Percentiles rank a stretch among this genome's conserved stretches.
phyloP scores from a whole-genome alignment of 2,329 filamentous ascomycete species.

The Fonsecaea pugnacius region DNA sequence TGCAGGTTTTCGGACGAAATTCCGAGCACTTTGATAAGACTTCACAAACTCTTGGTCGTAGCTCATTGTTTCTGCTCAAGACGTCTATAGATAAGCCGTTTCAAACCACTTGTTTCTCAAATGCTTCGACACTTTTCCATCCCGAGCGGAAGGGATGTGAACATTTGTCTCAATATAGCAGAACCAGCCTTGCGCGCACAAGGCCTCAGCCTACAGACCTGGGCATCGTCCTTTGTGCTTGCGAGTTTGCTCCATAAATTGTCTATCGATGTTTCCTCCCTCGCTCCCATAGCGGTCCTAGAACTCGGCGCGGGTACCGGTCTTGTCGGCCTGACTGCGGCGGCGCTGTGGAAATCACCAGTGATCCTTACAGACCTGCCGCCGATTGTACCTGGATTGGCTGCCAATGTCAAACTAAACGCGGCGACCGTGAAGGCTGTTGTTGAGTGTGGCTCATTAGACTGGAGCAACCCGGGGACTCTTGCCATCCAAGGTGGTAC shows the following conservation, averaged over 20 bases:
- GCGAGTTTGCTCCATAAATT: conserved; percentile 67
- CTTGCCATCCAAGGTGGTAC: conserved; percentile 30
- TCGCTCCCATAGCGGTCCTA: conserved; percentile 52
- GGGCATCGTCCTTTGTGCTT: conserved; percentile 87
- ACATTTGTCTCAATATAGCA: conserved; percentile 71
- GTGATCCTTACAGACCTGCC: conserved; percentile 82
- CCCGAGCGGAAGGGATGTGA: conserved; percentile 48
- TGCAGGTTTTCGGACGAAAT: not conserved
- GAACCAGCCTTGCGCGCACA: conserved; percentile 88
- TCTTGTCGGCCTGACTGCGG: conserved; percentile 81
- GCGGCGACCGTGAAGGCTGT: conserved; percentile 64
- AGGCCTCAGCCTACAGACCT: conserved; percentile 87
- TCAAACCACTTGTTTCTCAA: not conserved
- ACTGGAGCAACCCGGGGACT: conserved; percentile 44
- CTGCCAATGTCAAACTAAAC: conserved; percentile 72
- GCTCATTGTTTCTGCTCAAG: not conserved
- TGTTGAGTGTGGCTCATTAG: conserved; percentile 70
- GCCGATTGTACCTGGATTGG: conserved; percentile 78
- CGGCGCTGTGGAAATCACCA: conserved; percentile 67
- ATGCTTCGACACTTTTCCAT: conserved; percentile 66
- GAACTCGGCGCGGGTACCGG: conserved; percentile 92
- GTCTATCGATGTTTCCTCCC: conserved; percentile 21
- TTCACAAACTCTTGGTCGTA: not conserved
- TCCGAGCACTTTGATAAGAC: not conserved
- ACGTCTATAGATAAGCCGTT: not conserved